Evolutionary conservation across 495 filamentous ascomycete genomes (phyloP).

Genomic region (Chaetomidium leptoderma): DNA sequence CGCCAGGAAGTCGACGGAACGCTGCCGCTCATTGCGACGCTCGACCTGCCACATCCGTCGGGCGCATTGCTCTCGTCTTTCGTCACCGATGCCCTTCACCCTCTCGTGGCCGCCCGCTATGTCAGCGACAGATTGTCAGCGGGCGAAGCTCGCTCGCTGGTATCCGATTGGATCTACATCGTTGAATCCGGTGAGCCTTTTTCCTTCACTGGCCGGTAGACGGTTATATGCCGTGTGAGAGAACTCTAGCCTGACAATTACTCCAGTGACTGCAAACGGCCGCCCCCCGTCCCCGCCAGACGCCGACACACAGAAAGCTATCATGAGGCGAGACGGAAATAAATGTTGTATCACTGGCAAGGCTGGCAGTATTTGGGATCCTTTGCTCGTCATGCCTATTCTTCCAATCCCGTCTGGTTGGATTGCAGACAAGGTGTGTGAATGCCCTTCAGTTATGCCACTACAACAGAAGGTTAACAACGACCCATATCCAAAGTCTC

Average conservation of each 20-base stretch:
- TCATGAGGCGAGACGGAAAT: constrained; percentile 24
- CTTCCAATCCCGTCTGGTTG: constrained; percentile 23
- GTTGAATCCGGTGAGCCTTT: constrained; percentile 21
- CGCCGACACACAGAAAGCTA: constrained; percentile 8
- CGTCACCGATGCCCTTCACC: constrained; percentile 18
- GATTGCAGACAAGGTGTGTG: constrained; percentile 6
- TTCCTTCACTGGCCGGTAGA: neutral
- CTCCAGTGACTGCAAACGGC: constrained; percentile 16
- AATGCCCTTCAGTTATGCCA: neutral
- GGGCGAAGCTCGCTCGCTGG: constrained; percentile 21
- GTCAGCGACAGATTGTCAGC: constrained; percentile 18
- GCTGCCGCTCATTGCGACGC: constrained; percentile 29
- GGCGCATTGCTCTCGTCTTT: constrained; percentile 16
- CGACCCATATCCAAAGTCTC: neutral
- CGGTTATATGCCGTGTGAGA: no score
- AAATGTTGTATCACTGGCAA: constrained; percentile 30
- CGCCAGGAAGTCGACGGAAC: neutral
- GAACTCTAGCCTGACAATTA: neutral
- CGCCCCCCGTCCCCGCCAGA: constrained; percentile 15
- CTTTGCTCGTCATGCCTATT: constrained; percentile 27
- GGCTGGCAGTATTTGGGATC: constrained; percentile 22
- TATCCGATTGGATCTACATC: constrained; percentile 27
- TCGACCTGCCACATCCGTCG: constrained; percentile 24
- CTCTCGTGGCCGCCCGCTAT: constrained; percentile 19
- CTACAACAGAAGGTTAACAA: neutral